These are phyloP conservation scores for Obelidium mucronatum DNA, from an alignment of 192 early-diverging fungal species.

Conservation along the genomic window DNA sequence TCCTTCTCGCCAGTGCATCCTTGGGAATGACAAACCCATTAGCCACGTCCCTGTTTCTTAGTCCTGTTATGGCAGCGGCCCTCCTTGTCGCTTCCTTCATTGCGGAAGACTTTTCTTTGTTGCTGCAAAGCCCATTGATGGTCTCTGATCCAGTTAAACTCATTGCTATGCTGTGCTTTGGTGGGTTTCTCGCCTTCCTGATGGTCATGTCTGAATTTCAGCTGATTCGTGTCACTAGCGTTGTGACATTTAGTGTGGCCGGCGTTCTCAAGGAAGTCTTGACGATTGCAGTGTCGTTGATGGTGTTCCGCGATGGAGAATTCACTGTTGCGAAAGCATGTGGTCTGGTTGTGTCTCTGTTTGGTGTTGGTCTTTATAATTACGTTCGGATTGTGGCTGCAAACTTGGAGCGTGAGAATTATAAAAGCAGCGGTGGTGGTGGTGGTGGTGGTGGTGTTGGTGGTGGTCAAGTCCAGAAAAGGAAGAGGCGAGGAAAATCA, in stretches of 20 bases:
- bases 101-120: constrained; percentile 63
- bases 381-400: constrained; percentile 55
- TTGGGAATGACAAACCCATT: constrained; percentile 90
- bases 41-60: constrained; percentile 82
- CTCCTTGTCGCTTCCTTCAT: constrained; percentile 67
- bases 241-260: constrained; percentile 87
- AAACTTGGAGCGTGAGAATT: too few relatives aligned
- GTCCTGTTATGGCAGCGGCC: constrained; percentile 77
- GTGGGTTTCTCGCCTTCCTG: constrained; percentile 84
- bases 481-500: too few relatives aligned
- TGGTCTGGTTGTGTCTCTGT: constrained; percentile 81
- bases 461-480: too few relatives aligned
- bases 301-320: constrained; percentile 81
- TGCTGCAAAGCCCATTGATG: neutral
- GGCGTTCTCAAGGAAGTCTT: constrained; percentile 87
- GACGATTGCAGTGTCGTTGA: constrained; percentile 74
- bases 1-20: constrained; percentile 74
- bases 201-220: constrained; percentile 90
- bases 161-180: constrained; percentile 67
- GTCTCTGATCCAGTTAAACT: constrained; percentile 37
- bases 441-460: neutral
- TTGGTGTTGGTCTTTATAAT: constrained; percentile 79
- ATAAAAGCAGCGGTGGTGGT: too few relatives aligned
- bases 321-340: constrained; percentile 76
- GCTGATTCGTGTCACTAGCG: constrained; percentile 82